Conservation (phyloP, 331 rosid genomes). For the Telfairia occidentalis region DNA sequence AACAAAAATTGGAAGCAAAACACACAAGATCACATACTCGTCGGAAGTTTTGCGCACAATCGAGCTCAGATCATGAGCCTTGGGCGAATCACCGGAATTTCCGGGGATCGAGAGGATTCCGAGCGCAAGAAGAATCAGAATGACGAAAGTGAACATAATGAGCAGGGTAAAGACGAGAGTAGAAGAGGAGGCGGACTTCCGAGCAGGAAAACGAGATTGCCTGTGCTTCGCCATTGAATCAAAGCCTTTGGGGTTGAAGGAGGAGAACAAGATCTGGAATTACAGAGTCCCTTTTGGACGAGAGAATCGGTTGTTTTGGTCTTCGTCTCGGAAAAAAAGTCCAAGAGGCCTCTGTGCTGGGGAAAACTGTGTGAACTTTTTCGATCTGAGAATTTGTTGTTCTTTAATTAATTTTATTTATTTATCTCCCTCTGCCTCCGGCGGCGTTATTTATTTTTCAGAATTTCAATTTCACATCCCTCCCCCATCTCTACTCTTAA, state of each 20-base stretch:
- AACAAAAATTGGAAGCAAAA: not conserved
- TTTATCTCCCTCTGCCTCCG: not conserved
- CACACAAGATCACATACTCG: constrained; percentile 19
- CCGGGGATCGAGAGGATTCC: constrained; percentile 70
- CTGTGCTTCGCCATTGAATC: constrained; percentile 52
- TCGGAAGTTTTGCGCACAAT: constrained; percentile 39
- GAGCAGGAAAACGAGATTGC: constrained; percentile 49
- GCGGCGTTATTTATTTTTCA: constrained; percentile 5
- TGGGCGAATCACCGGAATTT: constrained; percentile 39
- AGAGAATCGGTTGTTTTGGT: not conserved
- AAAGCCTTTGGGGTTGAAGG: not conserved
- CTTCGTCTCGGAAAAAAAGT: constrained; percentile 4
- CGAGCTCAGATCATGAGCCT: constrained; percentile 80
- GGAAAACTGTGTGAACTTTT: not conserved
- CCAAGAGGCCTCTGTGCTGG: not conserved
- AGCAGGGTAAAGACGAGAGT: constrained; percentile 49
- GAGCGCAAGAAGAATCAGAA: constrained; percentile 69
- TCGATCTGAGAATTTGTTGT: not conserved
- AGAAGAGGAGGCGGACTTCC: constrained; percentile 43
- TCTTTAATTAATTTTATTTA: not conserved
- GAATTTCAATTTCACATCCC: too few species aligned
- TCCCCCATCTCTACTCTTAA: too few species aligned
- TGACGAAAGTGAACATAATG: constrained; percentile 59
- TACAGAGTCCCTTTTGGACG: not conserved
- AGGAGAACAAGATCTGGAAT: constrained; percentile 5